These are phyloP conservation scores for Polymyxa betae DNA, from an alignment of 208 protist genomes.

Conservation along the genomic window DNA sequence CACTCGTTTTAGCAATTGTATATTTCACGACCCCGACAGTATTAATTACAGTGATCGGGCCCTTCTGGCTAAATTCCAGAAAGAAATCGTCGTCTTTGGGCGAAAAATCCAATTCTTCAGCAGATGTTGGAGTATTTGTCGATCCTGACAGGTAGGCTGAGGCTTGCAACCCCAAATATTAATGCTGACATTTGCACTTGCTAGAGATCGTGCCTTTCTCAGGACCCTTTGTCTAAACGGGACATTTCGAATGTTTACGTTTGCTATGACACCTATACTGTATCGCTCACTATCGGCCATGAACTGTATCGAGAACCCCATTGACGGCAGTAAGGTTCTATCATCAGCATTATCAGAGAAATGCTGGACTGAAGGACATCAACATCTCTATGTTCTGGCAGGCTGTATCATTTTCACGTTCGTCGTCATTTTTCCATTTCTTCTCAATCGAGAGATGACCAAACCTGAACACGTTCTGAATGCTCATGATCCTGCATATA, in stretches of 20 bases:
- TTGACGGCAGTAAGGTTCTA: neutral
- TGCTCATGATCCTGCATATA: neutral
- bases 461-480: neutral
- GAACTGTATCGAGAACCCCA: neutral
- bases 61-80: neutral
- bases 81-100: neutral
- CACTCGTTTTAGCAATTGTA: neutral
- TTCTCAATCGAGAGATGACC: neutral
- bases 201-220: neutral
- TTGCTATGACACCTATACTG: neutral
- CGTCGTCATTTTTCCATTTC: neutral
- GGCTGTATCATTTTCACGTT: neutral
- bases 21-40: neutral
- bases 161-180: neutral
- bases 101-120: neutral
- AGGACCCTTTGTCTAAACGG: neutral
- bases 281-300: neutral
- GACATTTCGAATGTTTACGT: neutral
- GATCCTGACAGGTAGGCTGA: neutral
- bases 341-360: neutral
- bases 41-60: neutral
- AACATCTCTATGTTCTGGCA: neutral
- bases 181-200: neutral
- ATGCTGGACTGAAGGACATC: neutral
- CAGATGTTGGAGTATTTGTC: neutral